Evolutionary conservation across 1,284 basidiomycete species (phyloP).

Genomic region (Clitocybe nebularis): DNA sequence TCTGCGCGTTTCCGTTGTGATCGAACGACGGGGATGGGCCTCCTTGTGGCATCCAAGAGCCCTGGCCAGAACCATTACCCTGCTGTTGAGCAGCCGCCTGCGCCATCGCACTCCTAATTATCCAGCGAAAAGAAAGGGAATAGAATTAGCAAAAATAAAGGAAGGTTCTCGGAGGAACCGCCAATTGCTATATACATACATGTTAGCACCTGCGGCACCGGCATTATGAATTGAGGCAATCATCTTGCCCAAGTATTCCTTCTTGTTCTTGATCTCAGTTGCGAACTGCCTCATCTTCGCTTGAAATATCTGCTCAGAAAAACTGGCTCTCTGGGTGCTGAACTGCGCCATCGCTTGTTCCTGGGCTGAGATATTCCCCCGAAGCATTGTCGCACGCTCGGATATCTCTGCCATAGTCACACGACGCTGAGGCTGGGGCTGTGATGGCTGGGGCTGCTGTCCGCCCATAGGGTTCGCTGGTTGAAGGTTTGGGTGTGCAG

Average conservation of each 20-base stretch:
- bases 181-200: neutral
- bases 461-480: conserved; percentile 17
- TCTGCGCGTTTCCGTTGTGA: conserved; percentile 4
- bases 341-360: conserved; percentile 19
- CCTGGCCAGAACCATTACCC: conserved; percentile 13
- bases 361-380: conserved; percentile 11
- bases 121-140: conserved; percentile 2
- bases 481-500: conserved; percentile 33
- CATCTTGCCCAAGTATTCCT: conserved; percentile 34
- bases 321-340: conserved; percentile 8
- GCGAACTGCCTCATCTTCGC: conserved; percentile 25
- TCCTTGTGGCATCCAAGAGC: conserved; percentile 14
- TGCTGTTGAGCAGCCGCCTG: conserved; percentile 12
- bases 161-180: neutral
- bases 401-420: conserved; percentile 15
- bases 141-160: neutral
- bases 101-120: conserved; percentile 3
- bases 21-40: conserved; percentile 7
- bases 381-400: conserved; percentile 21
- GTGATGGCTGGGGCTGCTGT: conserved; percentile 13
- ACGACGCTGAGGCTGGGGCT: conserved; percentile 12
- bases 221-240: conserved; percentile 19
- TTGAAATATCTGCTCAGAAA: neutral
- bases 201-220: conserved; percentile 8
- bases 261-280: conserved; percentile 29